These are phyloP conservation scores for Lepidopterella palustris DNA, from an alignment of 495 filamentous ascomycete species.

Conservation along the genomic window DNA sequence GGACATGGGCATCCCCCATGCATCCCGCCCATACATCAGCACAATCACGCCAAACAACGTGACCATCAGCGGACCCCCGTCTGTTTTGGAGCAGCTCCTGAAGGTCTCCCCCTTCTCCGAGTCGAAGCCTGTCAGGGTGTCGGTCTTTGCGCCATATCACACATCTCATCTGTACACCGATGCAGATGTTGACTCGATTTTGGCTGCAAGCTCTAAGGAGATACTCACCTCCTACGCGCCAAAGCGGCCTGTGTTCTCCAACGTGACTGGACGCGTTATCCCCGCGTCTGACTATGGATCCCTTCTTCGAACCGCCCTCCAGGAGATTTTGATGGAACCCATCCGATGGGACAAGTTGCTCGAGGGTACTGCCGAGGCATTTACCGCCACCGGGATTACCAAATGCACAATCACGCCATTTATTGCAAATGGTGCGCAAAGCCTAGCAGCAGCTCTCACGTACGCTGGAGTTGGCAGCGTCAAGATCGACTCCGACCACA, in stretches of 20 bases:
- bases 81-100: slow-evolving; percentile 5
- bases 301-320: slow-evolving; percentile 7
- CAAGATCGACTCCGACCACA: background rate
- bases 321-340: slow-evolving; percentile 15
- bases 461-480: slow-evolving; percentile 8
- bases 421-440: slow-evolving; percentile 7
- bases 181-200: slow-evolving; percentile 15
- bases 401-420: slow-evolving; percentile 10
- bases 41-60: slow-evolving; percentile 10
- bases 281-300: slow-evolving; percentile 6
- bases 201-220: slow-evolving; percentile 4
- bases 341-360: slow-evolving; percentile 20
- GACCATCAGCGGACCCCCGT: slow-evolving; percentile 18
- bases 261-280: slow-evolving; percentile 10
- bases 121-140: slow-evolving; percentile 2
- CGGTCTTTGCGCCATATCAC: slow-evolving; percentile 16
- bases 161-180: slow-evolving; percentile 18
- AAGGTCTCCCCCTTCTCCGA: slow-evolving; percentile 13
- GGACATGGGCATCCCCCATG: slow-evolving; percentile 14
- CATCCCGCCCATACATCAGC: slow-evolving; percentile 19
- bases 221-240: slow-evolving; percentile 12
- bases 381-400: background rate
- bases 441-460: slow-evolving; percentile 5
- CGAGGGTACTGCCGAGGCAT: slow-evolving; percentile 6
- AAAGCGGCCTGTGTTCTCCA: slow-evolving; percentile 16